These are phyloP conservation scores for Blastobotrys capitulatus DNA, from an alignment of 1,139 yeast species.

Conservation along the genomic window DNA sequence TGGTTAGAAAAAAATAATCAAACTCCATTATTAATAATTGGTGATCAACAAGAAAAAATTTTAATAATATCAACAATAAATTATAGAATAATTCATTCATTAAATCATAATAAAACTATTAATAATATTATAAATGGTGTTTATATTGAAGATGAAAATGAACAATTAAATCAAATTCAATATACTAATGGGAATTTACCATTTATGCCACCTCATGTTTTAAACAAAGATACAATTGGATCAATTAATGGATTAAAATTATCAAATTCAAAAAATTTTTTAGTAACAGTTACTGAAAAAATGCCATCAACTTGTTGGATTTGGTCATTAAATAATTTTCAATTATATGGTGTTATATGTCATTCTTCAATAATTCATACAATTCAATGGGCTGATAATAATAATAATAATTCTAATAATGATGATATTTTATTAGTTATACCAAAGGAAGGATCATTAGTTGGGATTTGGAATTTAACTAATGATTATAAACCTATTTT, in stretches of 20 bases:
- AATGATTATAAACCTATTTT: conserved; percentile 9
- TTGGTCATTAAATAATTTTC: conserved; percentile 16
- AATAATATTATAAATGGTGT: conserved; percentile 13
- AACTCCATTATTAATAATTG: conserved; percentile 21
- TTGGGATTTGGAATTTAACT: conserved; percentile 20
- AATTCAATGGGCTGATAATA: conserved; percentile 17
- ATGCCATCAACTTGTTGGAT: conserved; percentile 23
- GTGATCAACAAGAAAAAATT: conserved; percentile 21
- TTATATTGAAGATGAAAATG: conserved; percentile 20
- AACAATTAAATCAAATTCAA: conserved; percentile 2
- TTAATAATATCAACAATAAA: conserved; percentile 16
- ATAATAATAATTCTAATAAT: too few species aligned
- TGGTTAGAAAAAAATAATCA: conserved; percentile 11
- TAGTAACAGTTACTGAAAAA: conserved; percentile 18
- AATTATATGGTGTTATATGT: conserved; percentile 15
- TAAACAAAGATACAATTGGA: not conserved
- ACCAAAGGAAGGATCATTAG: conserved; percentile 15
- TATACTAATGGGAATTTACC: conserved; percentile 15
- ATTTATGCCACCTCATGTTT: conserved; percentile 9
- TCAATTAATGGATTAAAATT: conserved; percentile 13
- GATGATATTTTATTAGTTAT: conserved; percentile 12
- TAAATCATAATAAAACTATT: conserved; percentile 15
- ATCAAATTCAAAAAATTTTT: conserved; percentile 13
- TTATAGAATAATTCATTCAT: conserved; percentile 17
- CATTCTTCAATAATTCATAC: conserved; percentile 17